Evolutionary conservation across 73 alveolate genomes (phyloP).

Genomic region (Paramecium octaurelia): DNA sequence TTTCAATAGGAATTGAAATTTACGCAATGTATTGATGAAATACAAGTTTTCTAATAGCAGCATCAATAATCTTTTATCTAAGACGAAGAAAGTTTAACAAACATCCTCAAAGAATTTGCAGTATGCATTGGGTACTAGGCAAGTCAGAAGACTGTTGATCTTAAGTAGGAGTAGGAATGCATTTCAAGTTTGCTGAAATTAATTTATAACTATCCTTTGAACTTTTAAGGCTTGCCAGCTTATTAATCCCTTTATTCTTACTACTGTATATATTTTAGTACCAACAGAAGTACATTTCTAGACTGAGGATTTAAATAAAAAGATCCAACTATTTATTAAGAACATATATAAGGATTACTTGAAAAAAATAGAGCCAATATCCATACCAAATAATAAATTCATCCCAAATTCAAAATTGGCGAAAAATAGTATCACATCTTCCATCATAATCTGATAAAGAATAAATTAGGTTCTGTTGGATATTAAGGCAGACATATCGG

Average conservation of each 20-base stretch:
- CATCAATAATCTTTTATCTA: not conserved
- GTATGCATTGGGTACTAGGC: not conserved
- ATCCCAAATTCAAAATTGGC: not conserved
- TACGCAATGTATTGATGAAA: not conserved
- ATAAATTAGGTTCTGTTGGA: not conserved
- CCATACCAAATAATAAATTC: not conserved
- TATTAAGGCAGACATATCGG: not conserved
- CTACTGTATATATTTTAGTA: not conserved
- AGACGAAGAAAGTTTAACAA: not conserved
- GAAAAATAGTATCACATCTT: not conserved
- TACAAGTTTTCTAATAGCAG: not conserved
- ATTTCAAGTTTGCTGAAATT: not conserved
- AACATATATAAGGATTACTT: not conserved
- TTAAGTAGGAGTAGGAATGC: not conserved
- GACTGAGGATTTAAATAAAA: not conserved
- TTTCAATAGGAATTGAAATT: not conserved
- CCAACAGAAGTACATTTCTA: not conserved
- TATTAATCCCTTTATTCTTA: not conserved
- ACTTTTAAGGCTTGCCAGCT: not conserved
- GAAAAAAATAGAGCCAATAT: not conserved
- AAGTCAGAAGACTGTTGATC: not conserved
- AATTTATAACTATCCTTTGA: not conserved
- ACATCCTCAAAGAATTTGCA: not conserved
- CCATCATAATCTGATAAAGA: not conserved
- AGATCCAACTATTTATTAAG: not conserved